Conservation (phyloP, 116 monocot genomes). For the Trichopus zeylanicus region DNA sequence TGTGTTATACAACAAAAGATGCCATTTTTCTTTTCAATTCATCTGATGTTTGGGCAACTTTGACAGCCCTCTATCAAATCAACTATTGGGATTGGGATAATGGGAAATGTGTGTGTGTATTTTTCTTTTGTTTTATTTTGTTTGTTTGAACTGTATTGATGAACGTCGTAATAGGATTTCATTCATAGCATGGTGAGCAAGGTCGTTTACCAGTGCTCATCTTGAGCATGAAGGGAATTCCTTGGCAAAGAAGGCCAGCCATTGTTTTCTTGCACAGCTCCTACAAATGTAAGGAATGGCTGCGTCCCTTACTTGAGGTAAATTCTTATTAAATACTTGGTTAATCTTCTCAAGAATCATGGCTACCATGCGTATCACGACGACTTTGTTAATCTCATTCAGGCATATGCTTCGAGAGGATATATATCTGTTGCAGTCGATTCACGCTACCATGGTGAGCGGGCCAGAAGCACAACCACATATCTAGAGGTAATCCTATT, state of each 20-base stretch:
- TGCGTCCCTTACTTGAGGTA: slow-evolving; percentile 92
- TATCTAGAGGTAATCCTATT: slow-evolving; percentile 61
- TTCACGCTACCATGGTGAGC: slow-evolving; percentile 98
- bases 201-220: slow-evolving; percentile 82
- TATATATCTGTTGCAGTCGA: slow-evolving; percentile 87
- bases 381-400: slow-evolving; percentile 11
- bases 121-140: neutral
- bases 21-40: no score
- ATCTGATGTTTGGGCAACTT: neutral
- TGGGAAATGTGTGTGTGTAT: neutral
- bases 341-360: neutral
- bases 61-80: no score
- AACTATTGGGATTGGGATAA: neutral
- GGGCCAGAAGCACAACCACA: slow-evolving; percentile 56
- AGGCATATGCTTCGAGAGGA: slow-evolving; percentile 97
- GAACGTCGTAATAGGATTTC: neutral
- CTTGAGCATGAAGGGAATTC: slow-evolving; percentile 50
- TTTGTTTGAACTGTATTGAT: neutral
- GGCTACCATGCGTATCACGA: neutral
- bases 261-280: slow-evolving; percentile 91
- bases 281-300: slow-evolving; percentile 94
- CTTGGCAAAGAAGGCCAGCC: slow-evolving; percentile 49
- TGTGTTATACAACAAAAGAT: no score
- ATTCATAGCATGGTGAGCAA: slow-evolving; percentile 72
- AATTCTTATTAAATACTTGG: neutral